Base-by-base conservation (phyloP, 805 yeast genomes). In the Suhomyces faveliae region DNA sequence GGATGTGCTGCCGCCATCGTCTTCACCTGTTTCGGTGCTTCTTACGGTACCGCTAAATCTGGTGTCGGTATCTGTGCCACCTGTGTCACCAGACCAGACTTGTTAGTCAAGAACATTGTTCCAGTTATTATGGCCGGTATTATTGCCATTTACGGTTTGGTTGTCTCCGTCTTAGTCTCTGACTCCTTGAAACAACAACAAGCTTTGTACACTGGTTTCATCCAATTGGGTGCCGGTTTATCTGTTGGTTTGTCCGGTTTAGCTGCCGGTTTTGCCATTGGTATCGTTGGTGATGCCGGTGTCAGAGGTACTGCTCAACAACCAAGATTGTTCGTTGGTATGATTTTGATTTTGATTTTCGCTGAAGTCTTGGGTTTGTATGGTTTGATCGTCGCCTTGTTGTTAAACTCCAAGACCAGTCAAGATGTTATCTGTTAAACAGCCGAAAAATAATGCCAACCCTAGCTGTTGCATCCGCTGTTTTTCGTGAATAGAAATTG, bases 121-220 rank as follows among this genome's bases (percentile, higher is more conserved):
- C 99, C 99, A 56, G 97, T 94, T 61, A 84, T 92, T 76, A 92
- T 92, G 97, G 97, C 98, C 56, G 99, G 99, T 92, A 92, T 92
- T 67, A 90, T 92, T 76, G 97, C 98, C 76, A 91, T 92, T 76
- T 92, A 92, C 71, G 99, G 99, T 50, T 78, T 92, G 66, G 98
- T 92, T 55, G 97, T 92, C 51, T 87, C 97, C 21, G 99, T 92
- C 55, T 81, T 92, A 68, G 92, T 92, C 55, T 86, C 97, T 47
- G 94, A 88, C 62, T 84, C 92, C 45, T 81, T 92, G 63, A 83
- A 83, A 64, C 97, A 91, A 74, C 78, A 81, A 61, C 96, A 91
- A 75, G 95, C 98, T 49, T 78, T 92, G 57, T 92, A 88, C 79
- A 89, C 97, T 52, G 98, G 98, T 58, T 92, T 92, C 80, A 90